These are phyloP conservation scores for Cyphellophora attinorum DNA, from an alignment of 2,329 filamentous ascomycete genomes.

Conservation along the genomic window DNA sequence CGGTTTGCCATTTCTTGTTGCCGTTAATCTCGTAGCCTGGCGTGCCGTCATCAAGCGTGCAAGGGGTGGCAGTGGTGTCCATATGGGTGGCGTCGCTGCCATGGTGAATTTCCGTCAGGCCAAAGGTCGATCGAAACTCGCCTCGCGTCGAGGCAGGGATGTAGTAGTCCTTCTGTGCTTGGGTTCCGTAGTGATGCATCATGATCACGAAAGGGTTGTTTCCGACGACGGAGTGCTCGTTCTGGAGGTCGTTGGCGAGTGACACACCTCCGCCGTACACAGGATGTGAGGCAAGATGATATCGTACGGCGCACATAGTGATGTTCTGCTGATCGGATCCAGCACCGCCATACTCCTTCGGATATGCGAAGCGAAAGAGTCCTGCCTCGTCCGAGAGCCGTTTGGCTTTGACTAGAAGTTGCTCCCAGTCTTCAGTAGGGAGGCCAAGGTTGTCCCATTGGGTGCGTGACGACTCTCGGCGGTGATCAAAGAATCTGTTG, in stretches of 20 bases:
- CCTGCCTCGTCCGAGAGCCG: slow-evolving; percentile 48
- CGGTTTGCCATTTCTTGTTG: slow-evolving; percentile 57
- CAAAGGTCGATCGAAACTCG: slow-evolving; percentile 50
- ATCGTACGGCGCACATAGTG: slow-evolving; percentile 54
- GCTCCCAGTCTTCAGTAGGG: slow-evolving; percentile 50
- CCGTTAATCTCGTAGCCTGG: slow-evolving; percentile 47
- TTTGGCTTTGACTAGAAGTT: slow-evolving; percentile 39
- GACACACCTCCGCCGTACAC: slow-evolving; percentile 41
- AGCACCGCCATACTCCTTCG: slow-evolving; percentile 45
- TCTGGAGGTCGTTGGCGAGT: slow-evolving; percentile 55
- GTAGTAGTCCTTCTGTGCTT: slow-evolving; percentile 43
- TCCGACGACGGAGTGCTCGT: slow-evolving; percentile 52
- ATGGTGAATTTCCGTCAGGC: slow-evolving; percentile 52
- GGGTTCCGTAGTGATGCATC: slow-evolving; percentile 51
- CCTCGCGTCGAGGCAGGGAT: slow-evolving; percentile 45
- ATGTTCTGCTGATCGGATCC: slow-evolving; percentile 43
- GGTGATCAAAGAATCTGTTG: slow-evolving; percentile 56
- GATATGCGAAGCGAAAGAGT: slow-evolving; percentile 51
- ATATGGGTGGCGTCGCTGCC: slow-evolving; percentile 56
- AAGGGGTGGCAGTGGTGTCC: slow-evolving; percentile 42
- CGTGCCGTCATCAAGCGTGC: slow-evolving; percentile 28
- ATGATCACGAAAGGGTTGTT: slow-evolving; percentile 56
- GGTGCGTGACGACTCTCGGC: slow-evolving; percentile 52
- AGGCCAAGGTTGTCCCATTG: slow-evolving; percentile 51
- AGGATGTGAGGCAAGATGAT: slow-evolving; percentile 47